Base-by-base conservation (phyloP, 371 early-diverging fungal genomes). In the Circinella umbellata region DNA sequence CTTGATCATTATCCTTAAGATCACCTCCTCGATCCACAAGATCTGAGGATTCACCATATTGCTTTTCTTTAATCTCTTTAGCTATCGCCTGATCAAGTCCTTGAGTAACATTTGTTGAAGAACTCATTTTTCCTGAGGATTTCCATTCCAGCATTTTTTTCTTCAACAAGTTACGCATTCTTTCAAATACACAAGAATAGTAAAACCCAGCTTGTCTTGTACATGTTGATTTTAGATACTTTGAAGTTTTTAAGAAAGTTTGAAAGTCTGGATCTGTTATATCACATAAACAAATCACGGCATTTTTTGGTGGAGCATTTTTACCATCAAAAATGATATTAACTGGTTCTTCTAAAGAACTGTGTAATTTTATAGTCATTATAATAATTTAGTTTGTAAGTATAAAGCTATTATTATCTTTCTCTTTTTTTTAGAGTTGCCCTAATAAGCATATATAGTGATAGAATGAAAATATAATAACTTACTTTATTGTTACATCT, bases 201-300 rank as follows among this genome's bases (percentile, higher is more conserved):
- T 37, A 57, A 34, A 57, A 57, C 4, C 57, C 57, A 14, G 27
- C 0, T 4, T 11, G 6, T 34, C 27, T 57, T 42, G 73, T 66
- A 55, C 69, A 69, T 14, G 37, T 46, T 14, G 48, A 18, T 63
- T 70, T 74, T 1, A 66, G 3, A 35, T 75, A 78, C 55, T 20
- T 36, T 6, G 65, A 35, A 10, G 49, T 17, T 15, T 64, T 66
- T 61, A 49, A 72, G 57, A 49, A 72, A 73, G 61, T 4, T 73
- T 48, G n/a, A 39, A 66, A 14, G 15, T 35, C 18, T 69, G 78
- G 73, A 39, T 80, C 75, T n/a, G 66, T 62, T 0, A 82, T 48
- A 65, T 82, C 82, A 18, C 69, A 71, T 37, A 80, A 4, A 38
- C 72, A 72, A 38, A 54, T 75, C 4, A 46, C 37, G 3, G 64